Percentiles rank a stretch among this genome's conserved stretches.
Conservation (phyloP, 2,329 filamentous ascomycete genomes). For the Ceratocystis eucalypticola region DNA sequence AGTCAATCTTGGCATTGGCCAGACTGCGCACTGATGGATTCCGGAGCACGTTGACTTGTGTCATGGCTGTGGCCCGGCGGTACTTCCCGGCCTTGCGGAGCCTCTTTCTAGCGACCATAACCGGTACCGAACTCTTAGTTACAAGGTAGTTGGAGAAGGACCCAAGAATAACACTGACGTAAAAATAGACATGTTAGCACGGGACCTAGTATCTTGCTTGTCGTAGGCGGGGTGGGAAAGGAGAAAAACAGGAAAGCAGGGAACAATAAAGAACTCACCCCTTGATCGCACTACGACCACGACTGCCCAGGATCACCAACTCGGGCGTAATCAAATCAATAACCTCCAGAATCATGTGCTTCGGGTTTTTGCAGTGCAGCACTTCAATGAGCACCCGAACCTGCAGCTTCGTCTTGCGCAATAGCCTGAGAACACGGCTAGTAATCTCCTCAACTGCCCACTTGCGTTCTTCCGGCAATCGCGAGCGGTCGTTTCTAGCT, state of each 20-base stretch:
- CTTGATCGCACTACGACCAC: conserved; percentile 83
- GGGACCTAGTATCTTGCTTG: neutral
- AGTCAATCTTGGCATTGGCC: conserved; percentile 64
- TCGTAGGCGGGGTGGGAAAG: neutral
- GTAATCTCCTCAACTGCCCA: conserved; percentile 75
- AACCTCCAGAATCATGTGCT: conserved; percentile 91
- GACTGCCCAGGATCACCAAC: conserved; percentile 80
- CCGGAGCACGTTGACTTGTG: conserved; percentile 68
- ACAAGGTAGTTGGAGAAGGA: conserved; percentile 97
- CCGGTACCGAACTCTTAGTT: conserved; percentile 88
- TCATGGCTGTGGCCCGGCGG: conserved; percentile 50
- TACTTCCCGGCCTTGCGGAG: conserved; percentile 77
- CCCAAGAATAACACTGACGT: conserved; percentile 67
- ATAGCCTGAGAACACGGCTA: conserved; percentile 65
- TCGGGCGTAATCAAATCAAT: conserved; percentile 89
- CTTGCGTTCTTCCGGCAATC: conserved; percentile 64
- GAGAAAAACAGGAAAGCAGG: conserved; percentile 2
- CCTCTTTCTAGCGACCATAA: conserved; percentile 93
- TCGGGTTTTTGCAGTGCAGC: conserved; percentile 94
- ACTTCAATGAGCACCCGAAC: conserved; percentile 91
- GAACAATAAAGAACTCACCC: conserved; percentile 47
- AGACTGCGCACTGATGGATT: conserved; percentile 54
- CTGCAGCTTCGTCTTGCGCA: conserved; percentile 84
- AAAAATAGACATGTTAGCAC: conserved; percentile 25
- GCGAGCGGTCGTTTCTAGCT: conserved; percentile 34